phyloP scores from a whole-genome alignment of 2,329 filamentous ascomycete species.

The Boeremia lycopersici region DNA sequence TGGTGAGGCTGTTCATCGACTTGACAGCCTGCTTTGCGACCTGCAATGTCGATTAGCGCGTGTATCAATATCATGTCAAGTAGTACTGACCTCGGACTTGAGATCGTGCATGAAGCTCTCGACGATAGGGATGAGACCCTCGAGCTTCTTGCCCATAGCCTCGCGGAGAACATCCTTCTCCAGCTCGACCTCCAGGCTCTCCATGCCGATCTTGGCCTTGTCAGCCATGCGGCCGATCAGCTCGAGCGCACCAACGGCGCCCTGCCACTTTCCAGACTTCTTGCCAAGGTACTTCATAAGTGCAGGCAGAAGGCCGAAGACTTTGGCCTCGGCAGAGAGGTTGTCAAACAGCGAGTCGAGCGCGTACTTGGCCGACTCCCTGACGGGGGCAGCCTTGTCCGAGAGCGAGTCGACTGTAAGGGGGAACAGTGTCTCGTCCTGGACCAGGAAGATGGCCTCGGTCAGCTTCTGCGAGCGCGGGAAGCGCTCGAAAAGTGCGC shows the following conservation, averaged over 20 bases:
- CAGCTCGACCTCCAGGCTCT: slow-evolving; percentile 80
- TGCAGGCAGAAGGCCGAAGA: slow-evolving; percentile 79
- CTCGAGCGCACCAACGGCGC: slow-evolving; percentile 83
- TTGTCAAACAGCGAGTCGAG: slow-evolving; percentile 85
- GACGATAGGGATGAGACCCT: slow-evolving; percentile 85
- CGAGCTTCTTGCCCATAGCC: slow-evolving; percentile 86
- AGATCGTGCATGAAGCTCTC: slow-evolving; percentile 96
- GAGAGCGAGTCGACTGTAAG: slow-evolving; percentile 82
- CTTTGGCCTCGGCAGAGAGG: slow-evolving; percentile 80
- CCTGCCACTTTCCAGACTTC: slow-evolving; percentile 95
- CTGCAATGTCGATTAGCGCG: slow-evolving; percentile 29
- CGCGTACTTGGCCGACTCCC: slow-evolving; percentile 91
- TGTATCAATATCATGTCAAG: neutral
- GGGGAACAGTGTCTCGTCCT: slow-evolving; percentile 75
- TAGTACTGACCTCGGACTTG: slow-evolving; percentile 69
- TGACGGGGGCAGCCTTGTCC: slow-evolving; percentile 87
- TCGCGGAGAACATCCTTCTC: slow-evolving; percentile 90
- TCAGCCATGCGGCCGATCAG: slow-evolving; percentile 92
- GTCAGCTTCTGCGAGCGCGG: slow-evolving; percentile 76
- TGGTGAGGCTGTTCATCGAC: slow-evolving; percentile 89
- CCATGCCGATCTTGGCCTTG: slow-evolving; percentile 85
- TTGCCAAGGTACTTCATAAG: slow-evolving; percentile 78
- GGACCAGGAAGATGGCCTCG: slow-evolving; percentile 81
- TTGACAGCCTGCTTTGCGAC: slow-evolving; percentile 83
- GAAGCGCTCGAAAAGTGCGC: slow-evolving; percentile 90